These are phyloP conservation scores for Sugiyamaella lignohabitans DNA, from an alignment of 805 yeast species.

Conservation along the genomic window DNA sequence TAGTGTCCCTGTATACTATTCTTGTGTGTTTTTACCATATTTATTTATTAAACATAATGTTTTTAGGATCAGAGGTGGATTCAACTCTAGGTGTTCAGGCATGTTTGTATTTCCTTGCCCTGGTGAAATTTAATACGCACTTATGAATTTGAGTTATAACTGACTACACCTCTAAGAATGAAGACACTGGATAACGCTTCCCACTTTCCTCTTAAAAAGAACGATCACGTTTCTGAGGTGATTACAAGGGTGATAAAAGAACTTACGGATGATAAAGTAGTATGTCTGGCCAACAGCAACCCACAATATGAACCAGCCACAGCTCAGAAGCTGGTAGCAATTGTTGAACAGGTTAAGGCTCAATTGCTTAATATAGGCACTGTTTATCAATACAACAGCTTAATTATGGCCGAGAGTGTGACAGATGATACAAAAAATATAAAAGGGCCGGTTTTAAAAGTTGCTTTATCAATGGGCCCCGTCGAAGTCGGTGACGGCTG, in stretches of 20 bases:
- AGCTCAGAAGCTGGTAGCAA: slow-evolving; percentile 22
- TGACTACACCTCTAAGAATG: too few relatives aligned
- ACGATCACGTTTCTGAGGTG: not conserved
- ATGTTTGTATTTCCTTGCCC: not conserved
- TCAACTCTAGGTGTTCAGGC: too few relatives aligned
- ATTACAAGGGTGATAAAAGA: not conserved
- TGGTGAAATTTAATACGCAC: not conserved
- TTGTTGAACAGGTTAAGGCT: slow-evolving; percentile 20
- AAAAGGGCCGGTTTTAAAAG: not conserved
- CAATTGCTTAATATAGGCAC: slow-evolving; percentile 3
- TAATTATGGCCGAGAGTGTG: not conserved
- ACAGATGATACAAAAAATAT: too few relatives aligned
- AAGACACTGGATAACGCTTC: too few relatives aligned
- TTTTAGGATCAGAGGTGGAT: too few relatives aligned
- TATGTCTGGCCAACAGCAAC: not conserved
- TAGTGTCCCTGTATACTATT: not conserved
- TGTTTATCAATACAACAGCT: slow-evolving; percentile 19
- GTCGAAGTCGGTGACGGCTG: not conserved
- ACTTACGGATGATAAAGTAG: not conserved
- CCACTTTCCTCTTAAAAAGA: too few relatives aligned
- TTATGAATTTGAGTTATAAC: too few relatives aligned
- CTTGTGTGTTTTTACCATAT: not conserved
- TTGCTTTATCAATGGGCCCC: not conserved
- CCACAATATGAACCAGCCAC: slow-evolving; percentile 1
- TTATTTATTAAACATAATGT: slow-evolving; percentile 1